Evolutionary conservation across 2,329 filamentous ascomycete genomes (phyloP).

Genomic region (Fusarium verrucosum): DNA sequence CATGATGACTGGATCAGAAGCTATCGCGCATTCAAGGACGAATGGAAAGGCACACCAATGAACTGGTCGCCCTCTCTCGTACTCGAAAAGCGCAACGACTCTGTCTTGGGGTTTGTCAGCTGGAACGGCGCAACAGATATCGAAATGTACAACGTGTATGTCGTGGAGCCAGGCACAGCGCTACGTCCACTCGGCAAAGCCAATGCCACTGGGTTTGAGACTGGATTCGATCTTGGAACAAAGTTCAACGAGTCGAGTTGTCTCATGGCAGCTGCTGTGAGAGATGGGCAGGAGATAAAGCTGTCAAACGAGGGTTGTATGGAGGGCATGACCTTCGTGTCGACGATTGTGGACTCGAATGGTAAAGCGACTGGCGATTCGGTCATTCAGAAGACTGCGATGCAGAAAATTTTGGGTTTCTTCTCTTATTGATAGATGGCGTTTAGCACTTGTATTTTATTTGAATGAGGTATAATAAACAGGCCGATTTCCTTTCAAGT

Average conservation of each 20-base stretch:
- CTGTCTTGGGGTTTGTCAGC: conserved; percentile 29
- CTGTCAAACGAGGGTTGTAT: conserved; percentile 38
- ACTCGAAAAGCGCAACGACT: conserved; percentile 8
- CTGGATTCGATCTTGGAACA: conserved; percentile 31
- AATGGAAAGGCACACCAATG: conserved; percentile 39
- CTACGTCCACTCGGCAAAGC: conserved; percentile 9
- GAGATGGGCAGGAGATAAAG: conserved; percentile 27
- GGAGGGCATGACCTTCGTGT: conserved; percentile 24
- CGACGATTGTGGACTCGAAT: conserved; percentile 10
- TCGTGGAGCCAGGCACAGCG: neutral
- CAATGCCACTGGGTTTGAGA: conserved; percentile 34
- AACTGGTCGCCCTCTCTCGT: conserved; percentile 28
- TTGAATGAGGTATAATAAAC: accelerated
- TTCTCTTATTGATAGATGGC: conserved; percentile 51
- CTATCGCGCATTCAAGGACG: conserved; percentile 41
- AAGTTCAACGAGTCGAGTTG: conserved; percentile 30
- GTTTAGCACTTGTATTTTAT: neutral
- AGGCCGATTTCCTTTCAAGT: too few species aligned
- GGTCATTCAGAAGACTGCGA: neutral
- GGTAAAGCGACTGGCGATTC: conserved; percentile 1
- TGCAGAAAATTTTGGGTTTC: conserved; percentile 22
- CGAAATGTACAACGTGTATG: conserved; percentile 38
- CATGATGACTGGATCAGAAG: conserved; percentile 27
- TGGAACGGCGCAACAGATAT: conserved; percentile 45
- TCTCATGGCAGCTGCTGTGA: conserved; percentile 34